Evolutionary conservation across 306 rosid species (phyloP), one percentile per base, ranked within the genome.

Genomic region (Potentilla sterilis): DNA sequence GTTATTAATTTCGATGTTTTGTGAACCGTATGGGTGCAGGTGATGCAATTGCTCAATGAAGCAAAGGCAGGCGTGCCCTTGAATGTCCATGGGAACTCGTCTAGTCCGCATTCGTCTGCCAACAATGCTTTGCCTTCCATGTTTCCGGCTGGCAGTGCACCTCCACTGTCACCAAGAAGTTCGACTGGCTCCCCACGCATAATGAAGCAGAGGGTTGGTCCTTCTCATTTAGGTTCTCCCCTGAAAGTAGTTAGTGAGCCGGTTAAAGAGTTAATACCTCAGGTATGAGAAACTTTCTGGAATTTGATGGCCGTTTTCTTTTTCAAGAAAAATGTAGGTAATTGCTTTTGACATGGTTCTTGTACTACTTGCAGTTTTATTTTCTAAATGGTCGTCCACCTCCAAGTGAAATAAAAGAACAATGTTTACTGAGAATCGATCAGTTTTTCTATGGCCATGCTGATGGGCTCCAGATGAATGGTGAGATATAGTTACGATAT

Each of bases 71-170:
- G 98, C 32, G 90, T 70, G 79, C 96, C 99, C 52, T 87, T 96
- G 86, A 96, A 87, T 86, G 98, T 90, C 37, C 92, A 95, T 6
- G 99, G 97, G 32, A 91, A 84, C 72, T 88, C 94, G 82, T 90
- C 98, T 43, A 96, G 99, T 88, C 99, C 99, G 28, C 96, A 87
- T 89, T 92, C 97, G 34, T 70, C 73, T 76, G 64, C 84, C 3
- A 83, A 84, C 92, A 90, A 77, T 86, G 77, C 98, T 40, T 81
- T 96, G 87, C 99, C 99, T 49, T 96, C 99, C 72, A 90, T 96
- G 96, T 96, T 96, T 89, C 98, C 98, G 42, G 99, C 99, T 1
- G 99, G 99, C 76, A 92, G 96, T 85, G 99, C 96, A 38, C 99
- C 99, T 3, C 99, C 99, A 37, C 84, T 96, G 63, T 96, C 99